phyloP scores from a whole-genome alignment of 371 early-diverging fungal species.

The Blakeslea trispora region DNA sequence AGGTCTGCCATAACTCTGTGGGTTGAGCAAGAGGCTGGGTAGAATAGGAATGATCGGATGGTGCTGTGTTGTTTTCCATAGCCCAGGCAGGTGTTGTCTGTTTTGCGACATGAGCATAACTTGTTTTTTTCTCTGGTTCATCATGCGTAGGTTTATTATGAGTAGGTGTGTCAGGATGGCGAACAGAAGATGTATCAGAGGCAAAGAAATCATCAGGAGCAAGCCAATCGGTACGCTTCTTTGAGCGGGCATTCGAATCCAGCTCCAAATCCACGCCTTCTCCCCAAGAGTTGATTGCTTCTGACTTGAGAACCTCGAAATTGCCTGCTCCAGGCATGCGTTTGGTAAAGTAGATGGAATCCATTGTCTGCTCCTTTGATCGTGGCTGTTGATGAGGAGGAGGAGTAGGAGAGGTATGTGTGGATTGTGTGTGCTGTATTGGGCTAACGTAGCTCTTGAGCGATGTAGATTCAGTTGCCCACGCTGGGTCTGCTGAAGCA shows the following conservation, averaged over 20 bases:
- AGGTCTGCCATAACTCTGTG: neutral
- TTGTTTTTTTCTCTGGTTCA: neutral
- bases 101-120: constrained; percentile 8
- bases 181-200: neutral
- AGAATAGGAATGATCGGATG: neutral
- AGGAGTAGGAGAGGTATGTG: too few species aligned
- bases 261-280: constrained; percentile 35
- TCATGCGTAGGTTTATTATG: too few species aligned
- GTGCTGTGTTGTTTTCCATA: neutral
- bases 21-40: neutral
- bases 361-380: too few species aligned
- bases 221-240: constrained; percentile 31
- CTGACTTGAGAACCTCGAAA: constrained; percentile 34
- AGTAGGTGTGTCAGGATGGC: neutral
- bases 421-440: too few species aligned
- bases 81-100: constrained; percentile 14
- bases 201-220: constrained; percentile 27
- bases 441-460: too few species aligned
- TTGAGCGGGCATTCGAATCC: constrained; percentile 6
- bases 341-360: constrained; percentile 1
- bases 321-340: constrained; percentile 3
- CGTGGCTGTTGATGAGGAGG: too few species aligned
- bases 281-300: constrained; percentile 33
- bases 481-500: too few species aligned
- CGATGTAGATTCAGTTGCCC: too few species aligned